These are phyloP conservation scores for Cryphonectria parasitica DNA, from an alignment of 2,329 filamentous ascomycete genomes.

Conservation along the genomic window DNA sequence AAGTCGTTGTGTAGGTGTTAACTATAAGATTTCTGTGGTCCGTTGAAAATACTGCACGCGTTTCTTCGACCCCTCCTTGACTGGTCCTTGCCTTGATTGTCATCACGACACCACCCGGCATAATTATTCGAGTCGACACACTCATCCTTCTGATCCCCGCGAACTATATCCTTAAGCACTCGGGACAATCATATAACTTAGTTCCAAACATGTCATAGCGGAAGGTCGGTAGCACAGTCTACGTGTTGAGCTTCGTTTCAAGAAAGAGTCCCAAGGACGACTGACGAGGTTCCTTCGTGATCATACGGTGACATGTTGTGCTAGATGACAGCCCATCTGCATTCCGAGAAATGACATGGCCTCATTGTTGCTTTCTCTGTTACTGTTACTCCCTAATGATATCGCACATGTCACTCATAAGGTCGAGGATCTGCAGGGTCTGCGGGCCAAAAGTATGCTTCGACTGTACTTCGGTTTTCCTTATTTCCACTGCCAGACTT, in stretches of 20 bases:
- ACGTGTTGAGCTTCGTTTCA: neutral
- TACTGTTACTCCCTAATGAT: neutral
- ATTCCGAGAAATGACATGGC: neutral
- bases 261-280: no score
- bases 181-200: neutral
- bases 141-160: neutral
- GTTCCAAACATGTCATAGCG: neutral
- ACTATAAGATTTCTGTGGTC: neutral
- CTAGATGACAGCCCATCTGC: neutral
- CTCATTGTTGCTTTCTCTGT: neutral
- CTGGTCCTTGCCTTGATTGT: neutral
- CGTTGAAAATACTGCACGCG: neutral
- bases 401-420: neutral
- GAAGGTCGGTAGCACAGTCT: neutral
- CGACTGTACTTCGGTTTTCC: neutral
- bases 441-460: neutral
- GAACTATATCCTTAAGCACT: neutral
- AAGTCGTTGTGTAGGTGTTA: neutral
- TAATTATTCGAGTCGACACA: neutral
- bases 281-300: neutral
- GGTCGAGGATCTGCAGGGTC: neutral
- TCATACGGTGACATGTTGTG: neutral
- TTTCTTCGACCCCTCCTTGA: neutral
- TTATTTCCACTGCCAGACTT: neutral
- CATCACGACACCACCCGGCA: neutral